Evolutionary conservation across 805 yeast species (phyloP), one percentile per base, ranked within the genome.

Genomic region (Myxozyma neglecta): DNA sequence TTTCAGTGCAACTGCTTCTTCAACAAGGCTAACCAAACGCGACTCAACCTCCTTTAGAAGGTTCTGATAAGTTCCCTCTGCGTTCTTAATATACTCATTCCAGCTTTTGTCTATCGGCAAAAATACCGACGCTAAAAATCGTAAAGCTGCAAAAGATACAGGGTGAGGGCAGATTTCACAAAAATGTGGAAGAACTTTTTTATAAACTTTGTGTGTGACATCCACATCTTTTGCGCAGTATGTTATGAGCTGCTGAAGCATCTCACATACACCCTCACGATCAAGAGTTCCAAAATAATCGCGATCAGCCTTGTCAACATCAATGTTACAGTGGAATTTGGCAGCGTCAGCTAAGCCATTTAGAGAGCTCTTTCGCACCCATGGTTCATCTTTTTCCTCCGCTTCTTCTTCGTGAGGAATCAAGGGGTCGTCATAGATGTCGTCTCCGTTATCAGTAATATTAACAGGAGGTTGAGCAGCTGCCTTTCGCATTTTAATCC

Each of bases 141-240:
- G 80, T 49, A 94, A 76, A 1, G 97, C 97, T 0, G 94, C 92
- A 76, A 92, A 88, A 14, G 96, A 89, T 1, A 93, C 96, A 0
- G 99, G 97, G 74, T 94, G 99, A 0, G 99, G 97, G 48, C 92
- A 85, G 54, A 84, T 81, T 37, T 77, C 69, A 34, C 82, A 73
- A 70, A 89, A 94, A 40, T 77, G 75, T 0, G 97, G 97, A 37
- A 85, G 83, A 0, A 91, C 82, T 61, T 83, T 83, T 60, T 80
- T 77, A 66, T 86, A 86, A 1, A 93, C 90, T 61, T 76, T 76
- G 69, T 81, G 87, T 0, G 99, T 94, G 1, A 87, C 86, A 7
- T 77, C 76, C 0, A 91, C 97, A 76, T 94, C 99, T 5, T 74
- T 75, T 0, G 97, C 90, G 80, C 99, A 96, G 76, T 96, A 94